phyloP scores from a whole-genome alignment of 306 rosid genomes.

The Prinsepia uniflora region DNA sequence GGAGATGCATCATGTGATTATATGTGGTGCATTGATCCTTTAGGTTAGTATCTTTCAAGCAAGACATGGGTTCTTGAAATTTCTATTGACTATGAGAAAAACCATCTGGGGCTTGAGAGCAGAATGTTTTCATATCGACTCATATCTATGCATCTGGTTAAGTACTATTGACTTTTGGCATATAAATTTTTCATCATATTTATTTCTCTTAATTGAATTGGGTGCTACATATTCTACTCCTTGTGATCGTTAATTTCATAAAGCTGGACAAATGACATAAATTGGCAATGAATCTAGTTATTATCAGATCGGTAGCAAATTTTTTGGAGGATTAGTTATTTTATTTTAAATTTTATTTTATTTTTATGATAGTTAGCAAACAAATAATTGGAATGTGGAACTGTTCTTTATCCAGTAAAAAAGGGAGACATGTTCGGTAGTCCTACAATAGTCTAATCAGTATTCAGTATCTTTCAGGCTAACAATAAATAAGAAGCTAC shows the following conservation, averaged over 20 bases:
- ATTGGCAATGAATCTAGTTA: no score
- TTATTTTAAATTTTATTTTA: no score
- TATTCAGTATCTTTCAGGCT: neutral
- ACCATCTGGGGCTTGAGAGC: neutral
- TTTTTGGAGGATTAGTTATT: neutral
- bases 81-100: neutral
- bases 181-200: neutral
- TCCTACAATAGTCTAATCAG: neutral
- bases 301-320: no score
- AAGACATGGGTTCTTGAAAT: neutral
- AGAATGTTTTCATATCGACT: neutral
- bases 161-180: neutral
- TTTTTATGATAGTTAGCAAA: neutral
- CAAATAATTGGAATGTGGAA: neutral
- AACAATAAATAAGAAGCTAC: neutral
- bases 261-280: neutral
- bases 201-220: neutral
- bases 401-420: neutral
- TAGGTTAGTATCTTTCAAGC: conserved; percentile 60
- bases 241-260: neutral
- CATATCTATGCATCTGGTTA: neutral
- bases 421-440: neutral
- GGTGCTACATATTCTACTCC: neutral
- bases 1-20: conserved; percentile 88
- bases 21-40: conserved; percentile 98